These are phyloP conservation scores for Perilla frutescens DNA, from an alignment of 257 asterid species.

Conservation along the genomic window DNA sequence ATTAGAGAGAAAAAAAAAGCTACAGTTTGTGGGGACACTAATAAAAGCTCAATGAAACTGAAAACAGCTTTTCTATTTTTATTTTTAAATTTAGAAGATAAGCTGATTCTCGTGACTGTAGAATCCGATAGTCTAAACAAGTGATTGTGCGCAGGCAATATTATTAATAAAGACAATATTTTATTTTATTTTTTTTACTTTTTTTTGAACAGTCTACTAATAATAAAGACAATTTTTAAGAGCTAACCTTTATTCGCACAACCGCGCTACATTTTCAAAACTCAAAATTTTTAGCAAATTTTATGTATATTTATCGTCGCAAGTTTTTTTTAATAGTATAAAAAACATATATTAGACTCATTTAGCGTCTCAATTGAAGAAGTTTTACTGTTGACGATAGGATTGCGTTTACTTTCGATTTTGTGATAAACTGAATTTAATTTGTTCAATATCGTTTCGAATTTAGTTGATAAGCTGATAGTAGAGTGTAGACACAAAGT, in stretches of 20 bases:
- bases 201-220: background rate
- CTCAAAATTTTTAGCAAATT: background rate
- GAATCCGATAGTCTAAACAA: background rate
- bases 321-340: too few relatives aligned
- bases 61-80: background rate
- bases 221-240: conserved; percentile 35
- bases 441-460: too few relatives aligned
- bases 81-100: background rate
- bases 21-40: conserved; percentile 34
- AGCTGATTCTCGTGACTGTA: conserved; percentile 19
- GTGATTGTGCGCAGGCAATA: conserved; percentile 30
- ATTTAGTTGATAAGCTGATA: too few relatives aligned
- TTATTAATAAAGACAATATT: conserved; percentile 7
- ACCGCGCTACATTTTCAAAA: conserved; percentile 32
- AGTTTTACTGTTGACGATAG: too few relatives aligned
- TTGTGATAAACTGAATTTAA: too few relatives aligned
- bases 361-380: too few relatives aligned
- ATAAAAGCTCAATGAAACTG: conserved; percentile 12
- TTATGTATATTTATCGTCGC: background rate
- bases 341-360: too few relatives aligned
- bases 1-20: too few relatives aligned
- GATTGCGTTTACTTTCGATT: too few relatives aligned
- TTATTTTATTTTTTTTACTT: background rate
- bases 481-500: too few relatives aligned
- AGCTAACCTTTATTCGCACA: conserved; percentile 25